These are phyloP conservation scores for Xylaria arbuscula DNA, from an alignment of 2,329 filamentous ascomycete genomes.

Conservation along the genomic window DNA sequence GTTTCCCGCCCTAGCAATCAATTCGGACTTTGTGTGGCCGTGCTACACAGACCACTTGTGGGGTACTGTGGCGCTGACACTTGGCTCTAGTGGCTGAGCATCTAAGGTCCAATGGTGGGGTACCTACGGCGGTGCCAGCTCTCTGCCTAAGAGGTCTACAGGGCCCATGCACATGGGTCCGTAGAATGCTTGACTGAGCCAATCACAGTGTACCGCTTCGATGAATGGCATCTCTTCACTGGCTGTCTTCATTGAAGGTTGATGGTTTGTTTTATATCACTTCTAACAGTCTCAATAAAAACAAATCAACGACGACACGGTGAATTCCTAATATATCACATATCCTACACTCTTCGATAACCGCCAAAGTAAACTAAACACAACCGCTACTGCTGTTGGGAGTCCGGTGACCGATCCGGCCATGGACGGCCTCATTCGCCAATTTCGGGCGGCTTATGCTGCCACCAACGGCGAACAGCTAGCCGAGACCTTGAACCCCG, in stretches of 20 bases:
- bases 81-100: constrained; percentile 33
- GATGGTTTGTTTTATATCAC: neutral
- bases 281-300: constrained; percentile 9
- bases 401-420: constrained; percentile 14
- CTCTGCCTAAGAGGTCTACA: neutral
- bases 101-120: constrained; percentile 8
- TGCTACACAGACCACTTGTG: constrained; percentile 12
- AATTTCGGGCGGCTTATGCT: constrained; percentile 77
- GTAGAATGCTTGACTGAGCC: constrained; percentile 17
- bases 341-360: neutral
- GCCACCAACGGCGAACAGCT: constrained; percentile 76
- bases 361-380: neutral
- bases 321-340: neutral
- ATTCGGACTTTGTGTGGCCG: constrained; percentile 38
- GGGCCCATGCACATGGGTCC: neutral
- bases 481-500: constrained; percentile 79
- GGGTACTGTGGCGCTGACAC: constrained; percentile 5
- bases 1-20: constrained; percentile 49
- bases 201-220: constrained; percentile 37
- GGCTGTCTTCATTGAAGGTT: neutral
- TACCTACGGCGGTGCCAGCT: neutral
- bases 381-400: neutral
- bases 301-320: constrained; percentile 16
- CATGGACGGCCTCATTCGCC: constrained; percentile 77
- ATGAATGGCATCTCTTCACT: constrained; percentile 32